Base-by-base conservation (phyloP, 805 yeast species). In the Saccharomycopsis synnaedendra region DNA sequence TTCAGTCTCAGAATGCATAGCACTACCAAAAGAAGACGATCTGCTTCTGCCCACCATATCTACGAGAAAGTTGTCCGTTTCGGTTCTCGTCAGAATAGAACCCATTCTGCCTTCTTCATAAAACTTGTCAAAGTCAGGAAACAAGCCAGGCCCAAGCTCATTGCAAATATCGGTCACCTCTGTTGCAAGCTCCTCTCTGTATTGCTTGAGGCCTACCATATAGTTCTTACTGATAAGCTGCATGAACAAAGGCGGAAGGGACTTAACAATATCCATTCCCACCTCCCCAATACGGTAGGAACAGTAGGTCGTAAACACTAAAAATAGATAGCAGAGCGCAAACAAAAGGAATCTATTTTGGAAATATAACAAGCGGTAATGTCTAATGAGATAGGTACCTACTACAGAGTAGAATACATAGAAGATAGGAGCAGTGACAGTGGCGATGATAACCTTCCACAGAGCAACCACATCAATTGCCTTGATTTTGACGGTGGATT, bases 391-490 rank as follows among this genome's bases (percentile, higher is more conserved):
- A 48, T 60, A 60, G 1, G 68, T 57, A 27, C 85, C 82, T 10
- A 84, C 54, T 3, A 75, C 61, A 0, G 97, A 87, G 65, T 93
- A 93, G 49, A 84, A 69, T 36, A 80, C 76, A 68, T 90, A 93
- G 32, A 93, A 67, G 39, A 86, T 62, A 3, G 98, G 98, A 0
- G 97, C 94, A 46, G 86, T 66, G 4, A 90, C 94, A 75, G 93
- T 75, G 34, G 89, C 80, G 38, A 90, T 87, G 54, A 93, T 69
- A 42, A 93, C 82, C 64, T 93, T 93, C 98, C 98, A 93, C 1
- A 97, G 89, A 1, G 97, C 97, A 51, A 93, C 76, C 30, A 93
- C 97, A 63, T 93, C 98, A 49, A 80, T 82, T 11, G 95, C 98
- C 59, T 80, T 80, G 51, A 93, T 81, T 62, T 93, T 93, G 28